Evolutionary conservation across 306 rosid species (phyloP), one percentile per base, ranked within the genome.

Genomic region (Styphnolobium japonicum): DNA sequence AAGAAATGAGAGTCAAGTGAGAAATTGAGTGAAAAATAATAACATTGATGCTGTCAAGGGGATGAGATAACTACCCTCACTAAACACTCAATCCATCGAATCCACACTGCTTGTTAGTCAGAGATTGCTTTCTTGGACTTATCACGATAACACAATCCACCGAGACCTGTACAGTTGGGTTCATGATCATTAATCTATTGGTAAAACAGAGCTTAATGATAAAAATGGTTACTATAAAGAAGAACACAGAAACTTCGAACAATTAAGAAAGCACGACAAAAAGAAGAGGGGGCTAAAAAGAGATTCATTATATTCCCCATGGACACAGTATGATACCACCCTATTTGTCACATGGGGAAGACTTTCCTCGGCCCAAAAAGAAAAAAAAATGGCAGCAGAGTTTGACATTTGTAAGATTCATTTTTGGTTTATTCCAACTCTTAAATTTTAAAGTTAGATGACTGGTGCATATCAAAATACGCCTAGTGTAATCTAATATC

Each of bases 71-170:
- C 7, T 18, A 22, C 51, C 40, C 33, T 49, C 19, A 11, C 82
- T 48, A 92, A 39, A 89, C 93, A 53, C 82, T 89, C 80, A 89
- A 75, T 49, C 94, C 90, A 69, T 92, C 88, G 22, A 87, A 87
- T 66, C 97, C 95, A 84, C 97, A 90, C 81, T 87, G 93, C 90
- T 90, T 87, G 79, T 85, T 85, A 21, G 89, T 87, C 27, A 90
- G 86, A 63, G 89, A 68, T 73, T 88, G 93, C 85, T 92, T 92
- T 83, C 87, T 87, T 85, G 95, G 95, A 83, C 95, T 92, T 53
- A 90, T 86, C 83, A 87, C 95, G 51, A 90, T 87, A 0, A 91
- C 89, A 84, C 95, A 92, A 79, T 88, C 90, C 85, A 90, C 86
- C 0, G 93, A 89, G 6, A 90, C 95, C 95, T 92, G 93, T 57